phyloP scores from a whole-genome alignment of 495 filamentous ascomycete genomes.

The Tuber calosporum region DNA sequence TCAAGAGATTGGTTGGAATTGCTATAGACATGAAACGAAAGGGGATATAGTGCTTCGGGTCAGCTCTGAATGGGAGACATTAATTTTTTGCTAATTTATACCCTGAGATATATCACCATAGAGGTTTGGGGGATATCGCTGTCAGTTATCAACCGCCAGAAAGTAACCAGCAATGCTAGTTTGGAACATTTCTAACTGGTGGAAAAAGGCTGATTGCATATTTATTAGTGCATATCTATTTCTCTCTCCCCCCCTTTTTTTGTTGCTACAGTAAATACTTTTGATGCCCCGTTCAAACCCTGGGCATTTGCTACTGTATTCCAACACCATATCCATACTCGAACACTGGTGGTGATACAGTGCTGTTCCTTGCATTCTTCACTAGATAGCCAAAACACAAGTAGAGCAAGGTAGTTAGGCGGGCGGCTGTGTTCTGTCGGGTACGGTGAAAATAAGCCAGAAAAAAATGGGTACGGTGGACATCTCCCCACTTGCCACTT shows the following conservation, averaged over 20 bases:
- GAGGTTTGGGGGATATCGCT: not conserved
- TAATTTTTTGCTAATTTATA: not conserved
- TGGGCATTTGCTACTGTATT: not conserved
- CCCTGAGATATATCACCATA: not conserved
- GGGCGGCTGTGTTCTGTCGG: not conserved
- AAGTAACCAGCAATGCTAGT: not conserved
- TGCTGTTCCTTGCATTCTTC: not conserved
- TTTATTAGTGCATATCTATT: not conserved
- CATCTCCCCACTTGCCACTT: not conserved
- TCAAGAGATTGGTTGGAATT: conserved; percentile 53
- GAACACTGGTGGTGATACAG: not conserved
- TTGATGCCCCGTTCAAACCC: not conserved
- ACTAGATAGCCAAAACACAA: not conserved
- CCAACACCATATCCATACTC: not conserved
- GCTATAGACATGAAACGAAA: conserved; percentile 61
- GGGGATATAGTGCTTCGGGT: conserved; percentile 55
- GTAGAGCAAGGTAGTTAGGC: not conserved
- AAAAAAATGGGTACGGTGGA: not conserved
- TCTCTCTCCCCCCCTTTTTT: not conserved
- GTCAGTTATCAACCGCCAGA: not conserved
- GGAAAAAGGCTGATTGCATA: not conserved
- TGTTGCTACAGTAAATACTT: not conserved
- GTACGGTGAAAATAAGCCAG: not conserved
- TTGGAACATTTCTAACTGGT: not conserved
- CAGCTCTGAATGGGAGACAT: not conserved